These are phyloP conservation scores for Chenopodium suecicum DNA, from an alignment of 148 eudicot species.

Conservation along the genomic window DNA sequence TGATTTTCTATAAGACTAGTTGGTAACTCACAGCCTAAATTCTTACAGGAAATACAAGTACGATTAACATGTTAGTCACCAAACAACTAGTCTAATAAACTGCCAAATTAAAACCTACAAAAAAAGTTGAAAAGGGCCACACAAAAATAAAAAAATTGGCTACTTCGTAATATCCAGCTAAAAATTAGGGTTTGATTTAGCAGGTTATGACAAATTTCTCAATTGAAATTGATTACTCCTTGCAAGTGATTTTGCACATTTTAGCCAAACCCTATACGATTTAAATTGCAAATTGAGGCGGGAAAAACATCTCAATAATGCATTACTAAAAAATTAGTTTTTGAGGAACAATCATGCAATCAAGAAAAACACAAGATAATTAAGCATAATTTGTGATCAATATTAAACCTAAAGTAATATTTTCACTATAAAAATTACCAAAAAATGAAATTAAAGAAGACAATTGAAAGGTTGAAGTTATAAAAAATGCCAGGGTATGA, in stretches of 20 bases:
- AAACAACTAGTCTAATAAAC: no score
- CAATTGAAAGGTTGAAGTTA: no score
- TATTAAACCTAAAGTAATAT: no score
- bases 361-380: not conserved
- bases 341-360: not conserved
- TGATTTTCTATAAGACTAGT: no score
- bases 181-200: not conserved
- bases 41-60: no score
- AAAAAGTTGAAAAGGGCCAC: no score
- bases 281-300: not conserved
- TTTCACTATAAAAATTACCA: not conserved
- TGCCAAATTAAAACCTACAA: no score
- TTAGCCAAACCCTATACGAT: not conserved
- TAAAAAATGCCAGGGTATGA: not conserved
- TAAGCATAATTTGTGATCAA: not conserved
- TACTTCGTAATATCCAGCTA: no score
- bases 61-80: no score
- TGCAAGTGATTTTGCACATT: not conserved
- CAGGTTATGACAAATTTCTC: not conserved
- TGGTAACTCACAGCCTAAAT: no score
- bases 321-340: no score
- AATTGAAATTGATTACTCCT: not conserved
- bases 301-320: not conserved
- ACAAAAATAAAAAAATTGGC: no score
- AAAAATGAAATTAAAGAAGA: not conserved